These are phyloP conservation scores for Ogataea methanolica DNA, from an alignment of 805 yeast genomes.

Conservation along the genomic window DNA sequence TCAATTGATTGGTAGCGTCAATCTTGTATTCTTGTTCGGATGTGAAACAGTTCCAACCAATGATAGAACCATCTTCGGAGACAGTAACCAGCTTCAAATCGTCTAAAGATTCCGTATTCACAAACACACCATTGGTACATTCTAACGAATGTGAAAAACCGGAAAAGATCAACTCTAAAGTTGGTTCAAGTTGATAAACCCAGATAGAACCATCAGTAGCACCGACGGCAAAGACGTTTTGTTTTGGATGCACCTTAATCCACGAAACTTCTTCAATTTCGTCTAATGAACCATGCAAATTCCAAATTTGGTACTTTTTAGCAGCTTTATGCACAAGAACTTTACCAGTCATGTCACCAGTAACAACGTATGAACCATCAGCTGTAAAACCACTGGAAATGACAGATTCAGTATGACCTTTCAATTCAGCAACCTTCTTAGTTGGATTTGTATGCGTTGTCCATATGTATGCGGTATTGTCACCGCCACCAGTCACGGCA, in stretches of 20 bases:
- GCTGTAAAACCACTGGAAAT: conserved; percentile 76
- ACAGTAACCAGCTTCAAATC: conserved; percentile 64
- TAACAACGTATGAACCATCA: conserved; percentile 75
- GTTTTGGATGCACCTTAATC: conserved; percentile 75
- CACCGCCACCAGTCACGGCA: conserved; percentile 95
- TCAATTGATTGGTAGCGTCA: conserved; percentile 54
- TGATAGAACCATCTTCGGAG: conserved; percentile 81
- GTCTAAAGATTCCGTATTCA: conserved; percentile 53
- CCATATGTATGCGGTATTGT: conserved; percentile 86
- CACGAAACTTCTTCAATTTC: conserved; percentile 90
- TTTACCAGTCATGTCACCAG: conserved; percentile 95
- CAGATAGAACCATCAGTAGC: conserved; percentile 91
- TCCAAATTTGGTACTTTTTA: conserved; percentile 84
- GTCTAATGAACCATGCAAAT: conserved; percentile 59
- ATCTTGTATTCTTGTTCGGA: conserved; percentile 65
- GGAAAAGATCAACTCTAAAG: conserved; percentile 65
- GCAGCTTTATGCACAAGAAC: conserved; percentile 66
- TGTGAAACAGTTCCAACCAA: conserved; percentile 87
- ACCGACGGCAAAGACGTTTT: conserved; percentile 82
- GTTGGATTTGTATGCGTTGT: conserved; percentile 87
- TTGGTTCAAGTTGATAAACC: conserved; percentile 74
- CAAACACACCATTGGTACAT: conserved; percentile 75
- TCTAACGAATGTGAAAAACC: conserved; percentile 80
- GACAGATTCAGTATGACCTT: conserved; percentile 85
- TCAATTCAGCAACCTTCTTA: conserved; percentile 66